Percentiles rank a stretch among this genome's conserved stretches.
These are phyloP conservation scores for Salix viminalis DNA, from an alignment of 345 rosid genomes.

Conservation along the genomic window DNA sequence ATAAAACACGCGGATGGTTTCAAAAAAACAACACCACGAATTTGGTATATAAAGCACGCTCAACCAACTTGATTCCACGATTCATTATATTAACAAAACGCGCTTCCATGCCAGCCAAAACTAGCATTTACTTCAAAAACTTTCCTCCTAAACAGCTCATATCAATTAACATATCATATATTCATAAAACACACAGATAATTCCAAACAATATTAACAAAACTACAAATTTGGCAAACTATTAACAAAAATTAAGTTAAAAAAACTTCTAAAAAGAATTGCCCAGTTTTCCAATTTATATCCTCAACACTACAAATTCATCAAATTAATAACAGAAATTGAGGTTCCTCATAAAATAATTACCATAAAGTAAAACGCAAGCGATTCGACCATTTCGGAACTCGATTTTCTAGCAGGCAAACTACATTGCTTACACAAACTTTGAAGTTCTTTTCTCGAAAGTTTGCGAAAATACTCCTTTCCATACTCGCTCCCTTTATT, in stretches of 20 bases:
- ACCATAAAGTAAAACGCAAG: slow-evolving; percentile 50
- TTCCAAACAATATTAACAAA: background rate
- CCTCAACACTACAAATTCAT: background rate
- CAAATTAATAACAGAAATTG: background rate
- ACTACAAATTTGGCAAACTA: background rate
- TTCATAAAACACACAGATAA: background rate
- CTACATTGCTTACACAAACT: slow-evolving; percentile 62
- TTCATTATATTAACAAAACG: no score
- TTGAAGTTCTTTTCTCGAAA: no score
- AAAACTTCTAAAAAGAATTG: background rate
- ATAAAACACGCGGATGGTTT: background rate
- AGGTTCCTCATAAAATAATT: background rate
- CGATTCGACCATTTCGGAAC: slow-evolving; percentile 54
- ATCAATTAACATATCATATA: background rate
- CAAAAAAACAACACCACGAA: background rate
- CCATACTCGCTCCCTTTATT: no score
- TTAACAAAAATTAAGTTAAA: background rate
- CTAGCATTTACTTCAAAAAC: background rate
- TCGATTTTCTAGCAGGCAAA: slow-evolving; percentile 70
- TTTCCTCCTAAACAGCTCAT: background rate
- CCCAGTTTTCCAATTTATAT: background rate
- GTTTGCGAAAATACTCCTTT: no score
- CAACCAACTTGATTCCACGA: background rate
- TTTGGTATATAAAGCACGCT: background rate
- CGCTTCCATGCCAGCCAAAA: background rate